phyloP scores from a whole-genome alignment of 1,284 basidiomycete species.

The Ceratobasidium theobromae region DNA sequence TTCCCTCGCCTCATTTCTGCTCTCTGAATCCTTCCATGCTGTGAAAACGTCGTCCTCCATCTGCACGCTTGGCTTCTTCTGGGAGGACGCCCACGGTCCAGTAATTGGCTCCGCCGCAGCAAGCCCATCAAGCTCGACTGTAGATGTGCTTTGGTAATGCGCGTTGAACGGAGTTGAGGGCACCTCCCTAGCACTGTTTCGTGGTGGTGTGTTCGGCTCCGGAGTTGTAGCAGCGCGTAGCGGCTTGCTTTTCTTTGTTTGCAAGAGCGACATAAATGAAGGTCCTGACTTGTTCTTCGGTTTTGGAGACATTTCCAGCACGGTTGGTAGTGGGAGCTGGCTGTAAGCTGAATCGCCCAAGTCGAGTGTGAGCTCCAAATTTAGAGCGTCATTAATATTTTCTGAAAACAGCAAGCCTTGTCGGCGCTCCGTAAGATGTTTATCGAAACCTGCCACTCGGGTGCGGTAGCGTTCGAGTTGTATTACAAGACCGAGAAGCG shows the following conservation, averaged over 20 bases:
- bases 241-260: conserved; percentile 24
- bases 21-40: conserved; percentile 44
- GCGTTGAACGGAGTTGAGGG: conserved; percentile 77
- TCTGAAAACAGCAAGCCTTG: conserved; percentile 90
- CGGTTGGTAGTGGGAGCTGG: conserved; percentile 33
- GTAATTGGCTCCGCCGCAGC: conserved; percentile 59
- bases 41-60: conserved; percentile 68
- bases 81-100: conserved; percentile 63
- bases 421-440: conserved; percentile 79
- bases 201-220: conserved; percentile 51
- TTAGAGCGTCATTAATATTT: conserved; percentile 88
- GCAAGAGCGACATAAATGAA: conserved; percentile 34
- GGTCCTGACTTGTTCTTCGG: conserved; percentile 23
- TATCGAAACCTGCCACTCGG: conserved; percentile 78
- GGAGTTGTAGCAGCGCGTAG: conserved; percentile 37
- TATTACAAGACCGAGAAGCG: conserved; percentile 73
- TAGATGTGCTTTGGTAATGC: conserved; percentile 79
- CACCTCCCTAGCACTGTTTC: conserved; percentile 47
- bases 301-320: conserved; percentile 12
- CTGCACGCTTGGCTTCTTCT: conserved; percentile 52
- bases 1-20: conserved; percentile 34
- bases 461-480: conserved; percentile 80
- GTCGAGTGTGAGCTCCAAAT: conserved; percentile 59
- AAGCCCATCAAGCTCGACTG: conserved; percentile 72
- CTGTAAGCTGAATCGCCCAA: conserved; percentile 50